phyloP scores from a whole-genome alignment of 116 monocot species.

The Thalassia testudinum region DNA sequence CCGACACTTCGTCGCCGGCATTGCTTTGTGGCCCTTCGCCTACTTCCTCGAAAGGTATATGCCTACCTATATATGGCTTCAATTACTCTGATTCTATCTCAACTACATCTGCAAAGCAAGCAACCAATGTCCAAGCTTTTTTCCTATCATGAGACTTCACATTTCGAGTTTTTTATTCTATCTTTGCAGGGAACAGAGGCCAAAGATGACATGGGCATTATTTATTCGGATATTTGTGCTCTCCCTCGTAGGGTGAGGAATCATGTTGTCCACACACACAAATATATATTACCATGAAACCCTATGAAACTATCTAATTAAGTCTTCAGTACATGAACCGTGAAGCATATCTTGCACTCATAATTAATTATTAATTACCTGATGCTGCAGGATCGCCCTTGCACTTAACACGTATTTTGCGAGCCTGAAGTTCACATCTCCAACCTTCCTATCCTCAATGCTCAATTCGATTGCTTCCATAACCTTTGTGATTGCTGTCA shows the following conservation, averaged over 20 bases:
- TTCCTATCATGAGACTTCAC: too few relatives aligned
- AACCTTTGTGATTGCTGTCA: conserved; percentile 68
- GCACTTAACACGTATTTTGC: conserved; percentile 86
- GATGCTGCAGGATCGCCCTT: conserved; percentile 40
- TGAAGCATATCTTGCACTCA: too few relatives aligned
- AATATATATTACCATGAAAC: too few relatives aligned
- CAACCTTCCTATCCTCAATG: conserved; percentile 64
- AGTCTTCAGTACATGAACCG: too few relatives aligned
- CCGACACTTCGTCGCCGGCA: conserved; percentile 36
- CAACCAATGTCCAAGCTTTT: too few relatives aligned
- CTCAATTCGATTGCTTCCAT: conserved; percentile 68
- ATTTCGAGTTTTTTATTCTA: not conserved
- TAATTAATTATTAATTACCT: not conserved
- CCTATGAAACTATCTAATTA: too few relatives aligned
- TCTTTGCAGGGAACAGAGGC: conserved; percentile 48
- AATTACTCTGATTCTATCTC: too few relatives aligned
- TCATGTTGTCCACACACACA: not conserved
- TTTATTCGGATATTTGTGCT: conserved; percentile 69
- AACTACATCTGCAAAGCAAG: not conserved
- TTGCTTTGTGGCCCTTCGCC: conserved; percentile 52
- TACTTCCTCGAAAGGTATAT: conserved; percentile 67
- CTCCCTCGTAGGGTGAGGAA: conserved; percentile 58
- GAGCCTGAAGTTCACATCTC: conserved; percentile 74
- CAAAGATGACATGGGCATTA: conserved; percentile 73
- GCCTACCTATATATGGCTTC: too few relatives aligned